Evolutionary conservation across 2,329 filamentous ascomycete species (phyloP).

Genomic region (Pyricularia pennisetigena): DNA sequence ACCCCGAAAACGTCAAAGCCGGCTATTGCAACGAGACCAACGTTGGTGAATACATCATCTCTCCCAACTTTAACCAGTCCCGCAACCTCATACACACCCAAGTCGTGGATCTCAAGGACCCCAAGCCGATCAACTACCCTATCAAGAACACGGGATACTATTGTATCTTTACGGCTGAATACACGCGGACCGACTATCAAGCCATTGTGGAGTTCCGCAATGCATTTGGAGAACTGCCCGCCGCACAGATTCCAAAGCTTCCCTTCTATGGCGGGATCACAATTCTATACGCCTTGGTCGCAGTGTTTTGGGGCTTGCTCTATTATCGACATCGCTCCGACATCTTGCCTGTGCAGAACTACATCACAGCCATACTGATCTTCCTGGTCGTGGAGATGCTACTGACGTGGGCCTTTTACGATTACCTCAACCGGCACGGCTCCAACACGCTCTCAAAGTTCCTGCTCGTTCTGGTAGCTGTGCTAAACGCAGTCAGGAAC

Average conservation of each 20-base stretch:
- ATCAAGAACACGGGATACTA: constrained; percentile 93
- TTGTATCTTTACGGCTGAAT: constrained; percentile 74
- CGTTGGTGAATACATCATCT: constrained; percentile 75
- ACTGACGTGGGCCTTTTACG: constrained; percentile 98
- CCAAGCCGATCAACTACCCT: constrained; percentile 66
- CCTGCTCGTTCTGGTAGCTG: constrained; percentile 81
- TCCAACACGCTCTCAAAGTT: constrained; percentile 75
- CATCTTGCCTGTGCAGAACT: constrained; percentile 96
- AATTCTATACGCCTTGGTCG: constrained; percentile 84
- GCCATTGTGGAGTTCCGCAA: constrained; percentile 89
- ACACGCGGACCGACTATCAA: constrained; percentile 58
- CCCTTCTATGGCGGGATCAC: constrained; percentile 95
- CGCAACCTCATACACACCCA: constrained; percentile 65
- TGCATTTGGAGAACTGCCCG: constrained; percentile 89
- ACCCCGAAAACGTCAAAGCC: constrained; percentile 55
- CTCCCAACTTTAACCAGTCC: constrained; percentile 65
- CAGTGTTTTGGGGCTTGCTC: constrained; percentile 83
- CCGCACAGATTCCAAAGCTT: constrained; percentile 90
- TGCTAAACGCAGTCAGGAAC: constrained; percentile 88
- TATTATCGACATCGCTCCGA: constrained; percentile 92
- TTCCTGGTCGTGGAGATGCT: constrained; percentile 95
- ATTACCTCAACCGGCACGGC: constrained; percentile 87
- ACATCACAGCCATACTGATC: constrained; percentile 92
- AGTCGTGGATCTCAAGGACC: constrained; percentile 71
- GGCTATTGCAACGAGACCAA: constrained; percentile 68